These are phyloP conservation scores for Saturnispora sanitii DNA, from an alignment of 805 yeast species.

Conservation along the genomic window DNA sequence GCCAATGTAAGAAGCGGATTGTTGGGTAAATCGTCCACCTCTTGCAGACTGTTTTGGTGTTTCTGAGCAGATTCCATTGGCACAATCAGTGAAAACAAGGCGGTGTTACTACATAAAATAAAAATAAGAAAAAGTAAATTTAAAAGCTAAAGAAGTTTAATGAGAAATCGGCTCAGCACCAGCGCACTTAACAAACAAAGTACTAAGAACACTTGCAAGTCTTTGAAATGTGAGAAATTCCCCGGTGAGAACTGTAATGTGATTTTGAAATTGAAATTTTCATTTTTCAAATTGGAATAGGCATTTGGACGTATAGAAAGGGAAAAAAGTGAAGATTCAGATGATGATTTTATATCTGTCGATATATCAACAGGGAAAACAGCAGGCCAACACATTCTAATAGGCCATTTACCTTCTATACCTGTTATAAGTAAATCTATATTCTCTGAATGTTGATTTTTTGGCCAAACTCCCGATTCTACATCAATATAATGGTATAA, in stretches of 20 bases:
- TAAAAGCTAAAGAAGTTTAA: no score
- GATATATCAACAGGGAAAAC: background rate
- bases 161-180: no score
- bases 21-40: constrained; percentile 9
- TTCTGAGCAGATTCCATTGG: background rate
- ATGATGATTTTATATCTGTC: background rate
- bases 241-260: no score
- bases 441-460: no score
- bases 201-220: background rate
- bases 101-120: background rate
- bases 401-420: background rate
- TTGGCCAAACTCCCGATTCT: no score
- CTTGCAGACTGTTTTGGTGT: background rate
- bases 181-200: background rate
- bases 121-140: no score
- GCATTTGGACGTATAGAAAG: no score
- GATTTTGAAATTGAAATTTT: no score
- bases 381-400: background rate
- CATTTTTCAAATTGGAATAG: no score
- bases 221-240: background rate
- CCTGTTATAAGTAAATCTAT: no score
- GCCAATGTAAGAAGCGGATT: constrained; percentile 26
- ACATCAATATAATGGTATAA: background rate
- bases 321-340: no score
- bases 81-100: background rate